Evolutionary conservation across 768 basidiomycete species (phyloP), one percentile per base, ranked within the genome.

Genomic region (Pilatotrama ljubarskyi): DNA sequence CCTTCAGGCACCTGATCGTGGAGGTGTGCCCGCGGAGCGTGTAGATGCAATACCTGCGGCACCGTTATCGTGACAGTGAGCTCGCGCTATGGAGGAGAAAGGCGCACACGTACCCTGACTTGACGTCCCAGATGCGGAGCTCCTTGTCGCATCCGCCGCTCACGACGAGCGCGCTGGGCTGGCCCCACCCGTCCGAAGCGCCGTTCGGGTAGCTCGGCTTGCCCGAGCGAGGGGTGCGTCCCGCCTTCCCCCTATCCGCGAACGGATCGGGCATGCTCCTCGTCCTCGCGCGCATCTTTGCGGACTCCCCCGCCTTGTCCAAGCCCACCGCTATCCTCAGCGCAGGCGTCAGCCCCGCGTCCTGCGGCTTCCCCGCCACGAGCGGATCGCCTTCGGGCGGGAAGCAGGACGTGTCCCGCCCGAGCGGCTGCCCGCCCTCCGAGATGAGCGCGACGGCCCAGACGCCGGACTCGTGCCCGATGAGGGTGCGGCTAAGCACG

Each of bases 91-190:
- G 24, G 20, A 15, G 49, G 15, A 40, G 29, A 40, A 17, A 35
- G 3, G 35, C 50, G 20, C 18, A 32, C 11, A 71, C 85, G 48
- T 68, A 95, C 89, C 95, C 95, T 17, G 90, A 85, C 51, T 83
- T 80, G 7, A 90, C 84, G 69, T 97, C 93, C 95, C 95, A 98
- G 0, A 99, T 92, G 36, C 89, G 80, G n/a, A 99, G 76, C 44
- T 84, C 83, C 66, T 95, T 89, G 69, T 99, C 96, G 67, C 96
- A 97, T 5, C 95, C 95, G 1, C 92, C 95, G 60, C 90, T 94
- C 22, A 98, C 89, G 18, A 96, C 85, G 5, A 97, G 76, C 7
- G 92, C 78, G 49, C 85, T 84, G 1, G 86, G 84, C 69, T 95
- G 91, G 0, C 95, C 95, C 92, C 93, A 98, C 0, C 96, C 96